Conservation (phyloP, 2,329 filamentous ascomycete genomes). For the Xylaria sp. region DNA sequence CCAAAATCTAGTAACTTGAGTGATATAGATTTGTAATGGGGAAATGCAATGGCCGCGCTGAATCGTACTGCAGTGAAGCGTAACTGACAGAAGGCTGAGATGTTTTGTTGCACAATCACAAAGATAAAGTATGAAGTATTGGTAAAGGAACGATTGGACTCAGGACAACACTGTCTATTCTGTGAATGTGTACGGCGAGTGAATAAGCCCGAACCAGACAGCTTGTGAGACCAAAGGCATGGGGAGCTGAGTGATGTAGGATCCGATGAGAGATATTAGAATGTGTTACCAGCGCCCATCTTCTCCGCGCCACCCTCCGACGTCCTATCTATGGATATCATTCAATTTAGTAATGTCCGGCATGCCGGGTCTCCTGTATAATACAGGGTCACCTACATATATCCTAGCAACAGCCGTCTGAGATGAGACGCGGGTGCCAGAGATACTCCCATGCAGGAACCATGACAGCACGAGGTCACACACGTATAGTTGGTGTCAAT, state of each 20-base stretch:
- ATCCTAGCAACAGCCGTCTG: constrained; percentile 13
- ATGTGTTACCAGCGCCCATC: background rate
- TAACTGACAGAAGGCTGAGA: background rate
- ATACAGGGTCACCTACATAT: constrained; percentile 12
- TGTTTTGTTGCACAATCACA: constrained; percentile 2
- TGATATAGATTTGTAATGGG: background rate
- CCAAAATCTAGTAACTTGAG: background rate
- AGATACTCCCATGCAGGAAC: constrained; percentile 14
- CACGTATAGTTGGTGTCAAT: constrained; percentile 18
- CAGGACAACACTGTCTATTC: background rate
- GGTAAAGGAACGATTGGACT: background rate
- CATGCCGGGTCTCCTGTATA: constrained; percentile 26
- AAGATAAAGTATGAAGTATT: background rate
- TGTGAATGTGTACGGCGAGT: background rate
- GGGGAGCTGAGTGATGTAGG: constrained; percentile 1
- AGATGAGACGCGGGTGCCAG: constrained; percentile 31
- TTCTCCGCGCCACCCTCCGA: constrained; percentile 18
- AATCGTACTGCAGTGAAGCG: constrained; percentile 7
- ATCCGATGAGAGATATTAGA: constrained; percentile 14
- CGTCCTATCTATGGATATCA: constrained; percentile 24
- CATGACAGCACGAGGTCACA: constrained; percentile 10
- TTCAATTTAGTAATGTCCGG: constrained; percentile 25
- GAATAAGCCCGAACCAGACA: constrained; percentile 1
- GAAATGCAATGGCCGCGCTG: constrained; percentile 5
- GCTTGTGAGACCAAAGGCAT: constrained; percentile 3